Percentiles rank a stretch among this genome's conserved stretches.
phyloP scores from a whole-genome alignment of 495 filamentous ascomycete genomes.

The Penicillium cosmopolitanum region DNA sequence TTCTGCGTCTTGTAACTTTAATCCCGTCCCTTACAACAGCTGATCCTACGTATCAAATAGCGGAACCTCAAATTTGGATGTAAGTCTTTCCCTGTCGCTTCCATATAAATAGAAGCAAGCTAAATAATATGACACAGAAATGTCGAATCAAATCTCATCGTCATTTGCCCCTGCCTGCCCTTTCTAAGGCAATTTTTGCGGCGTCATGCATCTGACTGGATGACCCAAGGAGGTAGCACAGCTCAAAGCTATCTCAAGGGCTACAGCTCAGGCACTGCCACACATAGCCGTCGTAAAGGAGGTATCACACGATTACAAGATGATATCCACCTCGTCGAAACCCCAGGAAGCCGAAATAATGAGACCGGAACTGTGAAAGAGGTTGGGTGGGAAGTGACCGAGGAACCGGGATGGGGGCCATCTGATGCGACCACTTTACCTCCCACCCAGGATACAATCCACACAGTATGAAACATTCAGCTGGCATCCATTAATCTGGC shows the following conservation, averaged over 20 bases:
- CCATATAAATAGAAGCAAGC: background rate
- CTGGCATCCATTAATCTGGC: too few relatives aligned
- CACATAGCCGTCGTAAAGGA: conserved; percentile 14
- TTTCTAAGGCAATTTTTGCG: conserved; percentile 30
- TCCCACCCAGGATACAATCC: background rate
- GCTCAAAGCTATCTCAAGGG: background rate
- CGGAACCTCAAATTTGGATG: conserved; percentile 23
- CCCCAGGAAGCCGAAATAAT: conserved; percentile 1
- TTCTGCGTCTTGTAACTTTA: conserved; percentile 33
- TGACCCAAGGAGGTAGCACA: conserved; percentile 13
- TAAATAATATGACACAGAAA: conserved; percentile 9
- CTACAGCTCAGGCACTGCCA: conserved; percentile 1
- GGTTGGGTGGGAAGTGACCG: conserved; percentile 14
- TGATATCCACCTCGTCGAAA: conserved; percentile 16
- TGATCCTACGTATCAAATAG: conserved; percentile 26
- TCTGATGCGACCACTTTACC: background rate
- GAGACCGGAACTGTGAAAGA: conserved; percentile 6
- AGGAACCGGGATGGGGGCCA: conserved; percentile 1
- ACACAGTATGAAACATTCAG: background rate
- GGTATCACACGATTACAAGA: conserved; percentile 17
- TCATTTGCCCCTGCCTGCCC: conserved; percentile 33
- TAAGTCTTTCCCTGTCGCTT: conserved; percentile 1
- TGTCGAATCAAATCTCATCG: conserved; percentile 31
- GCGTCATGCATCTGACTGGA: conserved; percentile 19
- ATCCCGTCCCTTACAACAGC: conserved; percentile 18